phyloP scores from a whole-genome alignment of 495 filamentous ascomycete genomes.

The Penicillium herquei region DNA sequence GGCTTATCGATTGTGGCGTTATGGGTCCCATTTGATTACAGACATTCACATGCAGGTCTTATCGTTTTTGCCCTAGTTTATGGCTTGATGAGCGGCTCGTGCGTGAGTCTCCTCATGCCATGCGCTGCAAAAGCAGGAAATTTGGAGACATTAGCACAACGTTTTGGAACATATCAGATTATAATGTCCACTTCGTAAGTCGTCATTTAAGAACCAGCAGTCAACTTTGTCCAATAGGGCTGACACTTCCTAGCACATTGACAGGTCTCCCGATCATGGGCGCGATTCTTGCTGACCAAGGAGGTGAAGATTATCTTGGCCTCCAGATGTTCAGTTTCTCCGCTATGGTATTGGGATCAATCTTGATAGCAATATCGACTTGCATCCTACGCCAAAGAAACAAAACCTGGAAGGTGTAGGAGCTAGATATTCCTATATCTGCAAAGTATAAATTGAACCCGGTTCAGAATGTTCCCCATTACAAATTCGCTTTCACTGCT shows the following conservation, averaged over 20 bases:
- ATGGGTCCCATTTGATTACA: constrained; percentile 7
- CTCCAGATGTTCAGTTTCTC: background rate
- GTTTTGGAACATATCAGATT: constrained; percentile 2
- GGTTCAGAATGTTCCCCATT: too few relatives aligned
- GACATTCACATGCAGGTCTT: background rate
- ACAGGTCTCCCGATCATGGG: constrained; percentile 6
- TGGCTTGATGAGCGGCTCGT: constrained; percentile 1
- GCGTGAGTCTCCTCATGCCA: constrained; percentile 4
- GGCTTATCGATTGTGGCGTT: background rate
- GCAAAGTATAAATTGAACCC: too few relatives aligned
- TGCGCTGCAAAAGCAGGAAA: constrained; percentile 2
- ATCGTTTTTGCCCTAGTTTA: constrained; percentile 3
- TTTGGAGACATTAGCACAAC: constrained; percentile 1
- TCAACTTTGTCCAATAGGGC: background rate
- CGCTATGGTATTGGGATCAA: too few relatives aligned
- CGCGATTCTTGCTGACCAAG: background rate
- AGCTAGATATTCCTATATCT: too few relatives aligned
- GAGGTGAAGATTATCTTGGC: background rate
- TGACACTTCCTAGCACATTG: constrained; percentile 1
- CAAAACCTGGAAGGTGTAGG: too few relatives aligned
- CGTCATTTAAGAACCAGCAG: too few relatives aligned
- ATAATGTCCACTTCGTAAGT: background rate
- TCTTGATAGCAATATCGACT: too few relatives aligned
- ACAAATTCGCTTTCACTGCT: too few relatives aligned
- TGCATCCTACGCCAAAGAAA: too few relatives aligned